Conservation (phyloP, 1,284 basidiomycete species). For the Afroboletus lepidellus region DNA sequence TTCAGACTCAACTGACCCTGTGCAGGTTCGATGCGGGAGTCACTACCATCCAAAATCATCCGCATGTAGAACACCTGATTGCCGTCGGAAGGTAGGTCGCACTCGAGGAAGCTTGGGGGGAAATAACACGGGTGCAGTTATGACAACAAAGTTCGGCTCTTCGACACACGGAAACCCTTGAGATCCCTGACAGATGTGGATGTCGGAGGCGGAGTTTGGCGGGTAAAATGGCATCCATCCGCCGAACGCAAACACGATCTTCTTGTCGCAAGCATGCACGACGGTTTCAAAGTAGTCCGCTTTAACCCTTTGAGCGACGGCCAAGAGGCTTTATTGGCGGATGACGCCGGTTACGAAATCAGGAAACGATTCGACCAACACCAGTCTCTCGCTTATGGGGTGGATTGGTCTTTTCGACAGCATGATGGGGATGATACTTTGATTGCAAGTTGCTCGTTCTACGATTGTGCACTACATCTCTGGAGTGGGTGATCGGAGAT, state of each 20-base stretch:
- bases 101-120: neutral
- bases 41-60: constrained; percentile 87
- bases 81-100: constrained; percentile 82
- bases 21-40: constrained; percentile 83
- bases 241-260: constrained; percentile 61
- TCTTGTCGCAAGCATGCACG: constrained; percentile 95
- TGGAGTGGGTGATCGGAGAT: constrained; percentile 61
- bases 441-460: constrained; percentile 94
- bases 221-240: constrained; percentile 92
- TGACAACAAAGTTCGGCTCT: constrained; percentile 78
- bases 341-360: constrained; percentile 38
- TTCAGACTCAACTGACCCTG: constrained; percentile 1
- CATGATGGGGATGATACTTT: constrained; percentile 40
- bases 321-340: constrained; percentile 3
- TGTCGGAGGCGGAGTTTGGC: constrained; percentile 93
- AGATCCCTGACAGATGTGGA: constrained; percentile 60
- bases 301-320: constrained; percentile 14
- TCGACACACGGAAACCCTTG: constrained; percentile 75
- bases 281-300: constrained; percentile 84
- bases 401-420: constrained; percentile 79
- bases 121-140: constrained; percentile 56
- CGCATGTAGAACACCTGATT: constrained; percentile 75
- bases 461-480: constrained; percentile 83
- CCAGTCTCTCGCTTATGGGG: constrained; percentile 88
- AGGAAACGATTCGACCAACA: constrained; percentile 75